phyloP scores from a whole-genome alignment of 768 basidiomycete species.

The Boletus rubropictus region DNA sequence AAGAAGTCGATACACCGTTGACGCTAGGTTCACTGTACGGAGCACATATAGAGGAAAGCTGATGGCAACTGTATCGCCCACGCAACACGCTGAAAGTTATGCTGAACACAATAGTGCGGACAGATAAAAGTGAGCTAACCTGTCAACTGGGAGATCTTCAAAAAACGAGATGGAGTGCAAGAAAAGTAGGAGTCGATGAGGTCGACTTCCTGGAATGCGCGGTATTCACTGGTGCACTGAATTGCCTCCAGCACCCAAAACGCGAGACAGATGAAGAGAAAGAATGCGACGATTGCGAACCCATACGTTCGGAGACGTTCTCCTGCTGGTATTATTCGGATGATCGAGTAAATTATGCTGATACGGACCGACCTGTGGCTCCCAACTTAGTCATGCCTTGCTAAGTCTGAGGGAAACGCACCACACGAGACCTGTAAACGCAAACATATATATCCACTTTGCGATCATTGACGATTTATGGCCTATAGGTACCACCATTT shows the following conservation, averaged over 20 bases:
- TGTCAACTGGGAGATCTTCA: constrained; percentile 2
- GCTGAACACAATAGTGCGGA: neutral
- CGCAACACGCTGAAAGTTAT: neutral
- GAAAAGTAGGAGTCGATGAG: neutral
- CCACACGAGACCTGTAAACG: constrained; percentile 11
- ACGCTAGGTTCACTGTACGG: neutral
- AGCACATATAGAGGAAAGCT: constrained; percentile 10
- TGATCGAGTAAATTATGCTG: constrained; percentile 17
- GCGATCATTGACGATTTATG: neutral
- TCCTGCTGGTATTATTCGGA: constrained; percentile 12
- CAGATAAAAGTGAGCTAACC: neutral
- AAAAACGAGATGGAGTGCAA: neutral
- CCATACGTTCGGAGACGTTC: constrained; percentile 10
- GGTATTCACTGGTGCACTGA: neutral
- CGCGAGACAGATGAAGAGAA: constrained; percentile 5
- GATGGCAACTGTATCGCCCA: neutral
- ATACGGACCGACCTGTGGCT: constrained; percentile 17
- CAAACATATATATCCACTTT: constrained; percentile 14
- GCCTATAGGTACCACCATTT: neutral
- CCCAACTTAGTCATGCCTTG: neutral
- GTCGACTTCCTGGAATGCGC: neutral
- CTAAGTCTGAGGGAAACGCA: constrained; percentile 3
- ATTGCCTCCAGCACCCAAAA: constrained; percentile 3
- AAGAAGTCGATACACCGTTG: constrained; percentile 5
- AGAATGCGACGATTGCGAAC: constrained; percentile 6